phyloP scores from a whole-genome alignment of 1,284 basidiomycete genomes.

The Heterobasidion annosum region DNA sequence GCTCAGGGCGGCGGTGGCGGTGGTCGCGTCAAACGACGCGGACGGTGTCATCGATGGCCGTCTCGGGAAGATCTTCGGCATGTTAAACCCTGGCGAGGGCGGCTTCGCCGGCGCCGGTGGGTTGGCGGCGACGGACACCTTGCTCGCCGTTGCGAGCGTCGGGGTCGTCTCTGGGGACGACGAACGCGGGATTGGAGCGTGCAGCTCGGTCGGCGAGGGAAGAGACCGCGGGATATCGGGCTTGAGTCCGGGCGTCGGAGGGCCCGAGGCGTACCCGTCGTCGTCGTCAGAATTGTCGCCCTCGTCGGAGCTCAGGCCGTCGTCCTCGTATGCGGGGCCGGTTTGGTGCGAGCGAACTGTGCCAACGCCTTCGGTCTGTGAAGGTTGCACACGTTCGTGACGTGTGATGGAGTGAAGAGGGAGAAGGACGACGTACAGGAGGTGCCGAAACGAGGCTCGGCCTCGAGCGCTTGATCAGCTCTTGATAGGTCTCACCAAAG shows the following conservation, averaged over 20 bases:
- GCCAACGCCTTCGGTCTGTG: constrained; percentile 81
- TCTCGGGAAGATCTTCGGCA: constrained; percentile 26
- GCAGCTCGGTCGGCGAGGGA: constrained; percentile 1
- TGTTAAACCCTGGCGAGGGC: constrained; percentile 15
- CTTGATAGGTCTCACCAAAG: constrained; percentile 53
- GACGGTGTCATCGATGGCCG: constrained; percentile 22
- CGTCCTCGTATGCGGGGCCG: constrained; percentile 60
- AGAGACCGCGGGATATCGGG: constrained; percentile 1
- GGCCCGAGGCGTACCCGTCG: constrained; percentile 12
- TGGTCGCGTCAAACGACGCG: constrained; percentile 21
- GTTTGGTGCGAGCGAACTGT: constrained; percentile 66
- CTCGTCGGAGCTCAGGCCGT: constrained; percentile 62
- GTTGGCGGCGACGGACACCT: constrained; percentile 8
- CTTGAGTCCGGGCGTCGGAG: constrained; percentile 10
- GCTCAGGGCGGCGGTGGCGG: not conserved
- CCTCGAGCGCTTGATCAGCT: constrained; percentile 56
- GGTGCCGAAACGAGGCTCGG: constrained; percentile 70
- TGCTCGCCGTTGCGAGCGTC: constrained; percentile 8
- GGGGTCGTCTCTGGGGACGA: constrained; percentile 12
- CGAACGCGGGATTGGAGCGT: constrained; percentile 9
- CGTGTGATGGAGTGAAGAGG: not conserved
- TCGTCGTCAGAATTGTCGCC: constrained; percentile 28
- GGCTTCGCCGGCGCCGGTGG: constrained; percentile 19
- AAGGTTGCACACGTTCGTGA: not conserved
- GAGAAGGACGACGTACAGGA: constrained; percentile 46